Evolutionary conservation across 2,329 filamentous ascomycete species (phyloP).

Genomic region (Aspergillus ustus): DNA sequence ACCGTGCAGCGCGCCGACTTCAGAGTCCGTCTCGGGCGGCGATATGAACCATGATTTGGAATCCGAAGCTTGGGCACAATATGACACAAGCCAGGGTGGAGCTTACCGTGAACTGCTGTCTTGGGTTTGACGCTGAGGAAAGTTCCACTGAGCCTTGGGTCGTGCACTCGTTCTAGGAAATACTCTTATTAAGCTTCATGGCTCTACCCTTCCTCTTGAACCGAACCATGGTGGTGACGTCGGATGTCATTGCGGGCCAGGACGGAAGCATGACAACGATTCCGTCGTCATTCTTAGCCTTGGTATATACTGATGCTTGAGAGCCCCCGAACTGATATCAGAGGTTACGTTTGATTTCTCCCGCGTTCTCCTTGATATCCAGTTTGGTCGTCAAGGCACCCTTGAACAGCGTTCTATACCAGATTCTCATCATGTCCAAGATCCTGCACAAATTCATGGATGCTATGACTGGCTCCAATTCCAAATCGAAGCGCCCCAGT

Average conservation of each 20-base stretch:
- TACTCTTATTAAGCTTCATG: background rate
- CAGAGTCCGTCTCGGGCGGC: background rate
- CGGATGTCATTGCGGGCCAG: background rate
- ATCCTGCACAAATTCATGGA: constrained; percentile 56
- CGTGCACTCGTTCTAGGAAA: background rate
- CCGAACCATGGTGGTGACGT: constrained; percentile 18
- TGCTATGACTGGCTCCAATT: constrained; percentile 41
- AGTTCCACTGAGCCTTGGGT: background rate
- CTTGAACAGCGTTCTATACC: too few relatives aligned
- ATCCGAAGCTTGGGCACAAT: background rate
- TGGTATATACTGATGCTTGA: background rate
- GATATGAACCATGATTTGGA: background rate
- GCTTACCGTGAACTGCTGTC: background rate
- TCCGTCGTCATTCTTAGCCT: background rate
- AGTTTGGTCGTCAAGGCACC: too few relatives aligned
- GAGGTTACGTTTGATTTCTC: background rate
- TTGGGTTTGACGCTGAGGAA: background rate
- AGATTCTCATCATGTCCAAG: constrained; percentile 45
- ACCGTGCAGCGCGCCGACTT: background rate
- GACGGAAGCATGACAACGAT: constrained; percentile 16
- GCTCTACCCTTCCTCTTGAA: background rate
- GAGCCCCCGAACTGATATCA: too few relatives aligned
- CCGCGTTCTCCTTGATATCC: background rate
- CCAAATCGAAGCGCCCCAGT: constrained; percentile 25
- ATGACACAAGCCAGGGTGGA: background rate